Evolutionary conservation across 495 filamentous ascomycete genomes (phyloP).

Genomic region (Xylaria curta): DNA sequence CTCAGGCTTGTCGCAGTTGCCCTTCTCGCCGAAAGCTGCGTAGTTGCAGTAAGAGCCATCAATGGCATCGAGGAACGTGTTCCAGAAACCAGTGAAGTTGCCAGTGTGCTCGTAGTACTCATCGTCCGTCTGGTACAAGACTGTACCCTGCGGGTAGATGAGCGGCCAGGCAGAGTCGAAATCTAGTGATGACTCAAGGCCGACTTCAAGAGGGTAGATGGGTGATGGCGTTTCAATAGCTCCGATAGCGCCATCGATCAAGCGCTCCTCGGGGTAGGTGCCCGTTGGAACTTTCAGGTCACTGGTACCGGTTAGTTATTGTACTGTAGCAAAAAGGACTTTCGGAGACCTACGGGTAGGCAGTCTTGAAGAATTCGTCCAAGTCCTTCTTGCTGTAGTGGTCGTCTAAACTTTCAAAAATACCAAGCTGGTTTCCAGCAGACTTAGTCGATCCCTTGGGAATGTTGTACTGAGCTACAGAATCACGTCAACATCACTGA

Average conservation of each 20-base stretch:
- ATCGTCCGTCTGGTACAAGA: slow-evolving; percentile 67
- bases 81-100: slow-evolving; percentile 51
- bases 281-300: slow-evolving; percentile 42
- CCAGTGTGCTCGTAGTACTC: slow-evolving; percentile 49
- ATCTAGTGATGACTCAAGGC: slow-evolving; percentile 43
- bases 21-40: slow-evolving; percentile 46
- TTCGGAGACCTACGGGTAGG: slow-evolving; percentile 36
- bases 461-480: slow-evolving; percentile 42
- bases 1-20: slow-evolving; percentile 36
- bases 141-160: slow-evolving; percentile 64
- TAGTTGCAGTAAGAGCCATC: slow-evolving; percentile 66
- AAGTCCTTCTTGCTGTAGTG: slow-evolving; percentile 62
- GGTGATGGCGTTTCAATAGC: slow-evolving; percentile 34
- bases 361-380: slow-evolving; percentile 63
- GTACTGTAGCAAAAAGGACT: neutral
- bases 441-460: slow-evolving; percentile 37
- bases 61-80: slow-evolving; percentile 58
- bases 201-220: slow-evolving; percentile 26
- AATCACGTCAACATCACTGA: neutral
- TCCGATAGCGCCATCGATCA: slow-evolving; percentile 38
- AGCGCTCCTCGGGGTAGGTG: slow-evolving; percentile 39
- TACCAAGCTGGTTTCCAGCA: slow-evolving; percentile 44
- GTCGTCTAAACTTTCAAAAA: slow-evolving; percentile 42
- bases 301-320: neutral
- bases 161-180: slow-evolving; percentile 46